phyloP scores from a whole-genome alignment of 2,329 filamentous ascomycete species.

The Stylonectria norvegica region DNA sequence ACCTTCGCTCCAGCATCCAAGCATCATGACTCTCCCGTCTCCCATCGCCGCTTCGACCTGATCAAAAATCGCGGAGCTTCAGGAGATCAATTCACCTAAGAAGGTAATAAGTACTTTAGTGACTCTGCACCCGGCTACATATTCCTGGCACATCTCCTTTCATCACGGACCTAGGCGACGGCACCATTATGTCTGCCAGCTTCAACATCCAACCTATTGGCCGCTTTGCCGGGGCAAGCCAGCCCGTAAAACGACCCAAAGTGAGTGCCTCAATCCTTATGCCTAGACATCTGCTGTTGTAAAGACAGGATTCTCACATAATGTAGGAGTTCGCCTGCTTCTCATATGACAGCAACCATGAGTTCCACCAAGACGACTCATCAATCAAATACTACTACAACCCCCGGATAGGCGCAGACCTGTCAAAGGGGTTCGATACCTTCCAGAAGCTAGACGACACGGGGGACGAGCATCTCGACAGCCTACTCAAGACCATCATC shows the following conservation, averaged over 20 bases:
- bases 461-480: conserved; percentile 82
- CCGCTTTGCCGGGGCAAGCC: conserved; percentile 64
- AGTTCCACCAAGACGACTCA: conserved; percentile 71
- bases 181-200: conserved; percentile 25
- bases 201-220: conserved; percentile 69
- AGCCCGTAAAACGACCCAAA: conserved; percentile 71
- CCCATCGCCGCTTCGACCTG: too few species aligned
- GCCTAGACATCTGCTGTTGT: neutral
- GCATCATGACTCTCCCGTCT: too few species aligned
- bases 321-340: conserved; percentile 83
- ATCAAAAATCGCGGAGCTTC: too few species aligned
- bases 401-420: conserved; percentile 64
- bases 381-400: conserved; percentile 88
- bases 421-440: conserved; percentile 75
- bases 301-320: conserved; percentile 5
- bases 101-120: too few species aligned
- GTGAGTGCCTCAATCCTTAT: conserved; percentile 39
- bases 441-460: conserved; percentile 82
- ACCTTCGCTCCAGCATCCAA: neutral
- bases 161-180: too few species aligned
- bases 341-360: conserved; percentile 83
- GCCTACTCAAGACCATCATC: conserved; percentile 72
- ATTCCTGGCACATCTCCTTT: too few species aligned
- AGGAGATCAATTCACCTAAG: too few species aligned
- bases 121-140: too few species aligned